phyloP scores from a whole-genome alignment of 139 green algal species.

The Coelastrella sp. region DNA sequence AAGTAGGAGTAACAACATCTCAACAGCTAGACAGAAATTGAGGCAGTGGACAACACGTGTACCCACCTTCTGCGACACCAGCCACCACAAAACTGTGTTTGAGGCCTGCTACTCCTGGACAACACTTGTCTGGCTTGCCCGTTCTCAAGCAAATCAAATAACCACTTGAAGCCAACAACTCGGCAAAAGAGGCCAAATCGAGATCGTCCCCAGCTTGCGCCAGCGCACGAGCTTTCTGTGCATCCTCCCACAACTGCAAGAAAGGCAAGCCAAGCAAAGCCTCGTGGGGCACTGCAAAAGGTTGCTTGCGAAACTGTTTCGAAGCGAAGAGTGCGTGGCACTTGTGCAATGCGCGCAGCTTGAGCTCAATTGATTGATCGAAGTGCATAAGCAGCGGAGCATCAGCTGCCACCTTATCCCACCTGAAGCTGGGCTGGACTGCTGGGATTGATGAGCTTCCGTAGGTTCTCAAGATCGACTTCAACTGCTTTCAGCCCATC shows the following conservation, averaged over 20 bases:
- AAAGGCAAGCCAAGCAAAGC: too few relatives aligned
- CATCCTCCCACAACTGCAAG: conserved; percentile 16
- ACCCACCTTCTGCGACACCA: background rate
- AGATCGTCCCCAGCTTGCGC: background rate
- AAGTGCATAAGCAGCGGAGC: too few relatives aligned
- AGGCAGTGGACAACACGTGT: too few relatives aligned
- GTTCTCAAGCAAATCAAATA: conserved; percentile 31
- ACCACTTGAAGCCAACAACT: background rate
- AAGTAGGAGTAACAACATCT: too few relatives aligned
- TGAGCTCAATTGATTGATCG: too few relatives aligned
- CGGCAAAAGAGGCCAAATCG: conserved; percentile 20
- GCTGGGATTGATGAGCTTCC: background rate
- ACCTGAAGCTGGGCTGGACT: conserved; percentile 3
- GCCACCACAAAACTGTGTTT: conserved; percentile 38
- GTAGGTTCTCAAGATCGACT: background rate
- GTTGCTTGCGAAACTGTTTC: too few relatives aligned
- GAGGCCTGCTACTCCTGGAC: background rate
- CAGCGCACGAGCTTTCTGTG: background rate
- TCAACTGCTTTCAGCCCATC: background rate
- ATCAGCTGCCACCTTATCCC: too few relatives aligned
- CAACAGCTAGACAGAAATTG: too few relatives aligned
- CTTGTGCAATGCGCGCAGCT: too few relatives aligned
- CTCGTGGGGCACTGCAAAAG: too few relatives aligned
- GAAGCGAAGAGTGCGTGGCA: too few relatives aligned
- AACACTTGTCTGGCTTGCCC: conserved; percentile 1